A percentile compares a stretch with the other conserved stretches of the same genome.
Evolutionary conservation across 305 asterid species (phyloP).

Genomic region (Striga hermonthica): DNA sequence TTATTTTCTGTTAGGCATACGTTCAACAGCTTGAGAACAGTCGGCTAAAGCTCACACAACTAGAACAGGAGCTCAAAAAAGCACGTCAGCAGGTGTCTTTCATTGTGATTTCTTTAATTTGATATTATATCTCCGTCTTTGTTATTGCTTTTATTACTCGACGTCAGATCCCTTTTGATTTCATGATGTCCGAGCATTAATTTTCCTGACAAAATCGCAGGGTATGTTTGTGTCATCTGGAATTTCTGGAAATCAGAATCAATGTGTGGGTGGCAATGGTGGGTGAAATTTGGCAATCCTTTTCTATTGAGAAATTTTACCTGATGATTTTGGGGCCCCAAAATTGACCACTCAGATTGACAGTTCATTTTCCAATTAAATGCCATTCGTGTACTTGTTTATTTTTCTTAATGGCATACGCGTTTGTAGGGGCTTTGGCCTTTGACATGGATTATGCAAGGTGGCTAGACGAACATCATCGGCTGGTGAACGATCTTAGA

Average conservation of each 20-base stretch:
- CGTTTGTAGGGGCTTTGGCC: conserved; percentile 55
- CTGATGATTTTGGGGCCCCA: too few relatives aligned
- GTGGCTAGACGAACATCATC: conserved; percentile 85
- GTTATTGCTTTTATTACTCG: background rate
- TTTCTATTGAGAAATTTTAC: background rate
- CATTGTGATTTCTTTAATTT: background rate
- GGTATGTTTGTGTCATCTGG: conserved; percentile 45
- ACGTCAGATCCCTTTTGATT: background rate
- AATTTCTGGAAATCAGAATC: conserved; percentile 48
- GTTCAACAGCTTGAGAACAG: conserved; percentile 90
- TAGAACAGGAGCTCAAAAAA: conserved; percentile 76
- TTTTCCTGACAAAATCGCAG: conserved; percentile 36
- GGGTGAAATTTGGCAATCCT: conserved; percentile 20
- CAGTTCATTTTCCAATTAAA: background rate
- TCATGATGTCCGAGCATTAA: background rate
- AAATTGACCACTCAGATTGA: background rate
- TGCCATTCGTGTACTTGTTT: background rate
- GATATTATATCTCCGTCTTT: background rate
- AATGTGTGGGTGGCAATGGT: conserved; percentile 61
- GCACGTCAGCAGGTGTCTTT: conserved; percentile 71
- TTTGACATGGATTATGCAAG: conserved; percentile 79
- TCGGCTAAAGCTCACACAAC: conserved; percentile 60
- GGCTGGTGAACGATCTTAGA: conserved; percentile 63
- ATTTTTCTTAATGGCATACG: background rate
- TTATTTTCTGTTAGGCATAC: conserved; percentile 56